Evolutionary conservation across 495 filamentous ascomycete genomes (phyloP), one percentile per base, ranked within the genome.

Genomic region (Penicillium paxilli): DNA sequence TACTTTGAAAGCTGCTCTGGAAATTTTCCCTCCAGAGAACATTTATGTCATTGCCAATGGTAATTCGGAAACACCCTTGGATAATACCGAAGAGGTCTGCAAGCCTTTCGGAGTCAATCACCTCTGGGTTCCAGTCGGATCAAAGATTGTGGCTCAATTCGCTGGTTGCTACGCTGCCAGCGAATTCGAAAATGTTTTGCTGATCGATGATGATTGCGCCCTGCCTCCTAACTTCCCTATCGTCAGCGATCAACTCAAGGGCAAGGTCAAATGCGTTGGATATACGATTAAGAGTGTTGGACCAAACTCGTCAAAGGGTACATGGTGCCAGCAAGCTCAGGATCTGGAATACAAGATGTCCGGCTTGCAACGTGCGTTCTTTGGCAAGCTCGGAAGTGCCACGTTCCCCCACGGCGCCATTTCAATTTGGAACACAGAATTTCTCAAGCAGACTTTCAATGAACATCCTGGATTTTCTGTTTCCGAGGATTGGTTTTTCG

Each of bases 41-140:
- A 76, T 80, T 28, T 80, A 73, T 48, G 68, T 80, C 45, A 70
- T 77, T 22, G 73, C 73, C 11, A 77, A 75, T 44, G 73, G 73
- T 16, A 72, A 77, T 35, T 72, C 66, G 5, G 58, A 67, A 14
- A 69, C 62, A 1, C 73, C 73, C 2, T 54, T 75, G 1, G 73
- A 77, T 48, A 65, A 73, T 35, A 77, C 73, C 2, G 73, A 78
- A 37, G 71, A 72, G n/a, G 68, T 80, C 26, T 78, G 74, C 45
- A 70, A 67, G 22, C 51, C 62, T 22, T 72, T 64, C 22, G 74
- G 69, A 4, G 69, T 78, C 7, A 73, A 75, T 46, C 73, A 71
- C 28, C 61, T 71, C 35, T 73, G 69, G 68, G 65, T 66, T 2
- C 69, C 70, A 0, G 52, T 73, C n/a, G 72, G 73, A 5, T 73